phyloP scores from a whole-genome alignment of 1,284 basidiomycete species.

The Ceratobasidium sp. region DNA sequence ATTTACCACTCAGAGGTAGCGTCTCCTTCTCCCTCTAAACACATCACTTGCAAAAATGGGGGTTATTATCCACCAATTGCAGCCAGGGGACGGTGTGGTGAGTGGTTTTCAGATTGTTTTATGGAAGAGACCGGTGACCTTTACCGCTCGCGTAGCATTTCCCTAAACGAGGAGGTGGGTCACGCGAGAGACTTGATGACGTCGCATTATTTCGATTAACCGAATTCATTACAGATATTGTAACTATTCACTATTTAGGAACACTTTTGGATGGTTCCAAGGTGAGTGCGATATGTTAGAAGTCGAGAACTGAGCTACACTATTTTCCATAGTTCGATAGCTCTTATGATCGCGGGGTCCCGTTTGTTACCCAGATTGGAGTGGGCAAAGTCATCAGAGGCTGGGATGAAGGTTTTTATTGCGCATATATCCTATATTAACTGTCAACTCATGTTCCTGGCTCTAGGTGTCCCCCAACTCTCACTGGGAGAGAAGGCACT shows the following conservation, averaged over 20 bases:
- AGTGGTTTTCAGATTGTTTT: not conserved
- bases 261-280: conserved; percentile 63
- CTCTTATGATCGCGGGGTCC: conserved; percentile 54
- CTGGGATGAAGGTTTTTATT: conserved; percentile 82
- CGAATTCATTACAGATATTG: conserved; percentile 55
- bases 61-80: conserved; percentile 55
- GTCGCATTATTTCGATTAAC: conserved; percentile 27
- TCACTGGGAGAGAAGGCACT: conserved; percentile 78
- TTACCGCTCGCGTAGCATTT: conserved; percentile 48
- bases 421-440: conserved; percentile 1
- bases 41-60: conserved; percentile 50
- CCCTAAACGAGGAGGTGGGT: conserved; percentile 60
- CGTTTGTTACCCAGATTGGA: conserved; percentile 79
- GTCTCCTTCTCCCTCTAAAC: no score
- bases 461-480: conserved; percentile 71
- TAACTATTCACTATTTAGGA: conserved; percentile 74
- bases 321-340: conserved; percentile 42
- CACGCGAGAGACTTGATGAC: conserved; percentile 45
- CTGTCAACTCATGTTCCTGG: not conserved
- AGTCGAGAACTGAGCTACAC: not conserved
- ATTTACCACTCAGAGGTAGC: no score
- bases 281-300: conserved; percentile 16
- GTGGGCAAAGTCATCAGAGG: conserved; percentile 83
- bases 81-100: conserved; percentile 55
- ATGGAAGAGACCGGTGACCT: no score